A percentile compares a stretch with the other conserved stretches of the same genome.
Evolutionary conservation across 2,329 filamentous ascomycete genomes (phyloP).

Genomic region (Aspergillus piperis): DNA sequence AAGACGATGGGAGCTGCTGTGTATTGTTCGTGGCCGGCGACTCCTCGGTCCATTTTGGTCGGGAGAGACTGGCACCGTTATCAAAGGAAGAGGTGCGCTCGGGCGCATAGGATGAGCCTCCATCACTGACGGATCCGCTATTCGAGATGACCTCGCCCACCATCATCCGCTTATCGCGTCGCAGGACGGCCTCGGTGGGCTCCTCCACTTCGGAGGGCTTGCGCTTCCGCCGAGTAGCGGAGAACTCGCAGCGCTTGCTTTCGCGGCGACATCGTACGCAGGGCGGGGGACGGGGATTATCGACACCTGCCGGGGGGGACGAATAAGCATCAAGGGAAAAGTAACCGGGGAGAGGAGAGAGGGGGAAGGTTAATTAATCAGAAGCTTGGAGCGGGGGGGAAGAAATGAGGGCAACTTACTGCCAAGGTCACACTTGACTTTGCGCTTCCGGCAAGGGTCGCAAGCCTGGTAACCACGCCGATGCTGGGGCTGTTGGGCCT

Average conservation of each 20-base stretch:
- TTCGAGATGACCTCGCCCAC: slow-evolving; percentile 44
- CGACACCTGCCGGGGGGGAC: slow-evolving; percentile 58
- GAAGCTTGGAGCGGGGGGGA: neutral
- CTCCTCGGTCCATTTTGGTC: slow-evolving; percentile 10
- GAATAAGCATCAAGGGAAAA: slow-evolving; percentile 12
- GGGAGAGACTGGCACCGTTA: slow-evolving; percentile 26
- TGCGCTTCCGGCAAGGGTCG: slow-evolving; percentile 52
- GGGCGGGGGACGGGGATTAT: slow-evolving; percentile 90
- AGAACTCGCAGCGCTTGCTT: slow-evolving; percentile 97
- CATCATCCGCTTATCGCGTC: slow-evolving; percentile 56
- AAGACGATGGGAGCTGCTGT: neutral
- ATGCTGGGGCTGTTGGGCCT: slow-evolving; percentile 35
- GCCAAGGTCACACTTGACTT: slow-evolving; percentile 52
- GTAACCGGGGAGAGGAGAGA: neutral
- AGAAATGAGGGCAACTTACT: slow-evolving; percentile 35
- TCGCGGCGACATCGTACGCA: slow-evolving; percentile 92
- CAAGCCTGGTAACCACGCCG: slow-evolving; percentile 53
- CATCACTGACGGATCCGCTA: slow-evolving; percentile 27
- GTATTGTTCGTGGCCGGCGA: neutral
- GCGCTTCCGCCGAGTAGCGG: slow-evolving; percentile 87
- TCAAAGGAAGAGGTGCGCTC: slow-evolving; percentile 27
- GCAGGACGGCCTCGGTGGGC: slow-evolving; percentile 43
- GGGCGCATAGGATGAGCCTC: slow-evolving; percentile 28
- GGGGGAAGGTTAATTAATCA: neutral
- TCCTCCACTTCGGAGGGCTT: slow-evolving; percentile 61